Evolutionary conservation across 225 moss, liverwort and hornwort genomes (phyloP), one percentile per base, ranked within the genome.

Genomic region (Bryoerythrophyllum caledonicum): DNA sequence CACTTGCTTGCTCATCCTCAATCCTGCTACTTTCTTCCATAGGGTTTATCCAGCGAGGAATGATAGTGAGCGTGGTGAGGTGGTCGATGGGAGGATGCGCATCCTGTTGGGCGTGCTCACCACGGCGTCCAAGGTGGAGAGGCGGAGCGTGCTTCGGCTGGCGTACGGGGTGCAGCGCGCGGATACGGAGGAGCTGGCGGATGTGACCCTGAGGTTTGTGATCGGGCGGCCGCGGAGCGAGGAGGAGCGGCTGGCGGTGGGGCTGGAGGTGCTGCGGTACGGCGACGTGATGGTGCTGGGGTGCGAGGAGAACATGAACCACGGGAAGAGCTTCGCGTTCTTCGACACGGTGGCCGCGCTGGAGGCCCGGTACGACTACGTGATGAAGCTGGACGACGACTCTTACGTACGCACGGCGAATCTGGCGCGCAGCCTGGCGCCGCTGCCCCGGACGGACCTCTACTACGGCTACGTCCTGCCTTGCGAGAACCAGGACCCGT

Each of bases 331-430:
- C 37, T 93, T 88, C 73, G 25, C 51, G 1, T 95, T 60, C 65
- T 91, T 92, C 79, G 78, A 87, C 26, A 73, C 88, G 10, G 57
- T 95, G 34, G 89, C 85, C 9, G 76, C 63, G 3, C 55, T 74
- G 64, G 86, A 64, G 2, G 10, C 83, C 12, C 77, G 68, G 58
- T 90, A 90, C 54, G 90, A 93, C 71, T 95, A 95, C 38, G 92
- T 95, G 20, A 95, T 95, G 95, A 95, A 95, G 68, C 72, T 85
- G 4, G 92, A 95, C 70, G 95, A 95, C 8, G 92, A 95, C 73
- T 89, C 94, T 4, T 95, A 95, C 67, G 78, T 92, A 2, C 84
- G 89, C 25, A 48, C 87, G 1, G 86, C 58, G 1, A 95, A 95
- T 57, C 79, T 92, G 1, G 94, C 78, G 0, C 74, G 32, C 44